Percentiles rank a stretch among this genome's conserved stretches.
These are phyloP conservation scores for Viola odorata DNA, from an alignment of 345 rosid species.

Conservation along the genomic window DNA sequence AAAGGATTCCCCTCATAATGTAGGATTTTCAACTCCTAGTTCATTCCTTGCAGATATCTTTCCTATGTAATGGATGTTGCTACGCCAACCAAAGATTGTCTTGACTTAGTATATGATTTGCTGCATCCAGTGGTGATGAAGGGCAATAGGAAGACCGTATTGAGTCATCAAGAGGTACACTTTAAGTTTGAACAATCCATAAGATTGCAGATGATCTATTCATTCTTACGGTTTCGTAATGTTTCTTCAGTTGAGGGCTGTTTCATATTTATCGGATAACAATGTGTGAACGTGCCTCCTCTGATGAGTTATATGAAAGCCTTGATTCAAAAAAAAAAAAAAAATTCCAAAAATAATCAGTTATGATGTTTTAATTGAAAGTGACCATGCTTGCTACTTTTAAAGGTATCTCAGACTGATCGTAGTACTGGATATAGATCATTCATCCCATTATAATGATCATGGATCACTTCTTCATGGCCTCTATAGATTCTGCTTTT, in stretches of 20 bases:
- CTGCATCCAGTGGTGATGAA: constrained; percentile 21
- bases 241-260: neutral
- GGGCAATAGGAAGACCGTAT: constrained; percentile 22
- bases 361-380: neutral
- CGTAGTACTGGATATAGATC: neutral
- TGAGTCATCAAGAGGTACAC: constrained; percentile 27
- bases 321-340: neutral
- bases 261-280: neutral
- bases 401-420: neutral
- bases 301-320: neutral
- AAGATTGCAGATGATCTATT: neutral
- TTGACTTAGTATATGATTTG: constrained; percentile 20
- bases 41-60: constrained; percentile 18
- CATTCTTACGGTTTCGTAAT: neutral
- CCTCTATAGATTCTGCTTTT: neutral
- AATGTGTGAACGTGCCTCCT: neutral
- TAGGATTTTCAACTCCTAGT: neutral
- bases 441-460: too few relatives aligned
- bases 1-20: neutral
- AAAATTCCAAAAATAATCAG: neutral
- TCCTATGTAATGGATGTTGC: constrained; percentile 30
- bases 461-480: too few relatives aligned
- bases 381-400: too few relatives aligned
- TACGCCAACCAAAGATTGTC: constrained; percentile 27
- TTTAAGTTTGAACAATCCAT: neutral